These are phyloP conservation scores for Auricularia heimuer DNA, from an alignment of 768 basidiomycete species.

Conservation along the genomic window DNA sequence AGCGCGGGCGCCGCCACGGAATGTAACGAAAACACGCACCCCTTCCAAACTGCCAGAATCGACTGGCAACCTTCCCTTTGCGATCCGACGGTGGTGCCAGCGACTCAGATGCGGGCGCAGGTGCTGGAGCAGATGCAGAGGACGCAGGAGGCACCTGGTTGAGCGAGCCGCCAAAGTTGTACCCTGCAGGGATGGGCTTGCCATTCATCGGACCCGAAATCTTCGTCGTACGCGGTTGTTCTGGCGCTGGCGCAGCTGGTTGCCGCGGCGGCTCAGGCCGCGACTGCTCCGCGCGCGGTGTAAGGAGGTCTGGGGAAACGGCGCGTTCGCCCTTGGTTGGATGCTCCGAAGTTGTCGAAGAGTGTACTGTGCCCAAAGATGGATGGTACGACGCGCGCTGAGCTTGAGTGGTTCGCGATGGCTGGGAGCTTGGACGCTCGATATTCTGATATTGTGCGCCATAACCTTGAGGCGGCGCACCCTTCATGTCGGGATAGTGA, in stretches of 20 bases:
- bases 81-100: conserved; percentile 41
- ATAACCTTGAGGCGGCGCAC: conserved; percentile 22
- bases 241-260: background rate
- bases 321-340: background rate
- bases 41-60: conserved; percentile 80
- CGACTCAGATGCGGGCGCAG: conserved; percentile 20
- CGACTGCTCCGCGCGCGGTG: background rate
- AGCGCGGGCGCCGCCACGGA: conserved; percentile 1
- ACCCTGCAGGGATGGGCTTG: conserved; percentile 75
- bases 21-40: conserved; percentile 23
- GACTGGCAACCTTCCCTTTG: conserved; percentile 83
- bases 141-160: background rate
- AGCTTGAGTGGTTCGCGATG: conserved; percentile 43
- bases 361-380: conserved; percentile 37
- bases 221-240: conserved; percentile 28
- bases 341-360: conserved; percentile 30
- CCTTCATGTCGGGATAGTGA: conserved; percentile 55
- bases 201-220: conserved; percentile 86
- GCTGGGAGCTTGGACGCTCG: conserved; percentile 45
- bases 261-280: background rate
- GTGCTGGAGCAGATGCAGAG: conserved; percentile 21
- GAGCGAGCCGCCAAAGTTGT: conserved; percentile 63
- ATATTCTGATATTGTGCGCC: conserved; percentile 21
- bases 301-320: background rate
- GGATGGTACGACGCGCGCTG: conserved; percentile 59